These are phyloP conservation scores for Crassisporium funariophilum DNA, from an alignment of 768 basidiomycete genomes.

Conservation along the genomic window DNA sequence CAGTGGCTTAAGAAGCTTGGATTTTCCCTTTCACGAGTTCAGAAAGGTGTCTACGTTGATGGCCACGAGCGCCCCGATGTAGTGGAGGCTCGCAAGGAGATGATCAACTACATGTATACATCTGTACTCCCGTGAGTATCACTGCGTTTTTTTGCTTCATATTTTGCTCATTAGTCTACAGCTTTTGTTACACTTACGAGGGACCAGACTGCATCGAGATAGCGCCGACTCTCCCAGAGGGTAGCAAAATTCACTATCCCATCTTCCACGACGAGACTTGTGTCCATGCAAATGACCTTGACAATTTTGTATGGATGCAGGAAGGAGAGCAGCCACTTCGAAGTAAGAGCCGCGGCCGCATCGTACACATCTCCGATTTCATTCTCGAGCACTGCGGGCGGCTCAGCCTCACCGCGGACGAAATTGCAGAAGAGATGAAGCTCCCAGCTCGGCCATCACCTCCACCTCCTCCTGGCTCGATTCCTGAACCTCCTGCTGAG, in stretches of 20 bases:
- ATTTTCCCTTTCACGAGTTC: slow-evolving; percentile 22
- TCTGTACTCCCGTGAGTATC: slow-evolving; percentile 24
- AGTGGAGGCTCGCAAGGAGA: slow-evolving; percentile 29
- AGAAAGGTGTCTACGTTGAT: slow-evolving; percentile 28
- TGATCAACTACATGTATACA: slow-evolving; percentile 20
- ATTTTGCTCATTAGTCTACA: background rate
- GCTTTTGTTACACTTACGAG: slow-evolving; percentile 8
- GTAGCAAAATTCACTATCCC: slow-evolving; percentile 24
- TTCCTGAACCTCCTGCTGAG: no score
- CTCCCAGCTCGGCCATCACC: background rate
- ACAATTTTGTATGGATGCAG: slow-evolving; percentile 10
- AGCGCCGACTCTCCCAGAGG: slow-evolving; percentile 16
- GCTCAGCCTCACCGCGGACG: slow-evolving; percentile 18
- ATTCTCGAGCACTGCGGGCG: slow-evolving; percentile 31
- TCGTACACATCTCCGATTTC: slow-evolving; percentile 42
- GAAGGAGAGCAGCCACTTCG: slow-evolving; percentile 24
- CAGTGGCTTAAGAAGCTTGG: slow-evolving; percentile 35
- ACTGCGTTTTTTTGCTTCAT: background rate
- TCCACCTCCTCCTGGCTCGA: background rate
- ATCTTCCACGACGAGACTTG: slow-evolving; percentile 32
- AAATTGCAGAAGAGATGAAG: background rate
- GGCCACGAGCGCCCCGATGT: slow-evolving; percentile 37
- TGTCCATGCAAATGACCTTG: slow-evolving; percentile 28
- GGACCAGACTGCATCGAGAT: slow-evolving; percentile 17
- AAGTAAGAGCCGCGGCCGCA: slow-evolving; percentile 34